Conservation (phyloP, 2,329 filamentous ascomycete genomes). For the Penicillium sp. region DNA sequence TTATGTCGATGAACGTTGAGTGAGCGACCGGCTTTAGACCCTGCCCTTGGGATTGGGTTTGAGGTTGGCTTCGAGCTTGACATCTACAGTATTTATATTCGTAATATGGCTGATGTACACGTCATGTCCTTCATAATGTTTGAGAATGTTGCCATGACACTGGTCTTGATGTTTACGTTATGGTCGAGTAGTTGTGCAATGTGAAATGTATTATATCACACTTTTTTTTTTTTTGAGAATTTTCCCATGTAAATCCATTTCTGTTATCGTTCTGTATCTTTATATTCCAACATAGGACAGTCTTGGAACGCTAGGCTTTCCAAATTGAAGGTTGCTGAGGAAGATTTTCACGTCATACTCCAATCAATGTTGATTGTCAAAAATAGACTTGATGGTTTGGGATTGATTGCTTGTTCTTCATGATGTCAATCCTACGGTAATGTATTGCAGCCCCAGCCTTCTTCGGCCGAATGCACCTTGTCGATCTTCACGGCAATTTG, state of each 20-base stretch:
- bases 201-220: slow-evolving; percentile 9
- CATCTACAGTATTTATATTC: slow-evolving; percentile 7
- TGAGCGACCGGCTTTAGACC: neutral
- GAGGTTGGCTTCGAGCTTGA: neutral
- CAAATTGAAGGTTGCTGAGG: too few relatives aligned
- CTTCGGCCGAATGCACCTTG: neutral
- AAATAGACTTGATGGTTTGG: too few relatives aligned
- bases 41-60: neutral
- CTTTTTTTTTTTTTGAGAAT: neutral
- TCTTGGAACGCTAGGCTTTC: too few relatives aligned
- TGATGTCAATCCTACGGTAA: neutral
- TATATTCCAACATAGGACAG: too few relatives aligned
- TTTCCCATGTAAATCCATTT: neutral
- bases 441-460: neutral
- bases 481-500: neutral
- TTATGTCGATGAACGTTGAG: neutral
- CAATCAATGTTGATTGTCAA: too few relatives aligned
- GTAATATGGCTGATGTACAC: slow-evolving; percentile 18
- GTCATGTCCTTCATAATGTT: slow-evolving; percentile 16
- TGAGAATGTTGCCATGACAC: slow-evolving; percentile 12
- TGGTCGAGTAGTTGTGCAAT: slow-evolving; percentile 2
- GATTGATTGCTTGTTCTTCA: too few relatives aligned
- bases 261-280: too few relatives aligned
- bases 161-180: slow-evolving; percentile 2
- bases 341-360: too few relatives aligned